A percentile compares a stretch with the other conserved stretches of the same genome.
Conservation (phyloP, 2,329 filamentous ascomycete genomes). For the Colletotrichum sp. region DNA sequence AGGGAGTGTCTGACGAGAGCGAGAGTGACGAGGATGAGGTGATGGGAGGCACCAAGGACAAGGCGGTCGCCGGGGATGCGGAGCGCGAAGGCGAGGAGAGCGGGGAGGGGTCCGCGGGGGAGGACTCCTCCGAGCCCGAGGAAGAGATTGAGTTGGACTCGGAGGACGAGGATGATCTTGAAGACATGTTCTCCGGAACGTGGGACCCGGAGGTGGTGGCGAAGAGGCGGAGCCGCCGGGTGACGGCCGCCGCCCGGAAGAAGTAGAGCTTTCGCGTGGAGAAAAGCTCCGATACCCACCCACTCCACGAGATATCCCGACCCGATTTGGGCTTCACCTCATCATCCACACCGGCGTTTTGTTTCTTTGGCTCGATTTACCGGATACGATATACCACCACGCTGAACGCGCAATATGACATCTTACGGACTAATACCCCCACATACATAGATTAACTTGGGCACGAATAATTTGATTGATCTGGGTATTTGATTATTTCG, state of each 20-base stretch:
- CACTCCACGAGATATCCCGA: neutral
- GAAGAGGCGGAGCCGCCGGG: constrained; percentile 47
- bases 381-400: neutral
- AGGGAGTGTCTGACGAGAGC: neutral
- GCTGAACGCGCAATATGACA: neutral
- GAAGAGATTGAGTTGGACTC: constrained; percentile 62
- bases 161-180: constrained; percentile 70
- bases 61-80: constrained; percentile 2
- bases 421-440: constrained; percentile 11
- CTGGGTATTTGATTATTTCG: constrained; percentile 19
- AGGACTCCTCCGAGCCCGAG: constrained; percentile 21
- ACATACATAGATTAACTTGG: neutral
- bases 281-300: constrained; percentile 4
- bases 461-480: neutral
- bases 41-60: neutral
- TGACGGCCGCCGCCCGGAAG: constrained; percentile 24
- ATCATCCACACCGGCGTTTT: neutral
- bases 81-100: constrained; percentile 12
- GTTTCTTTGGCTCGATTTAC: neutral
- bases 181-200: constrained; percentile 66
- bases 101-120: neutral
- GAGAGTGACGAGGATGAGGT: neutral
- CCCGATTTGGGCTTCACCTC: neutral
- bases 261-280: constrained; percentile 1
- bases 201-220: constrained; percentile 63